phyloP scores from a whole-genome alignment of 2,329 filamentous ascomycete genomes.

The Talaromyces funiculosus region DNA sequence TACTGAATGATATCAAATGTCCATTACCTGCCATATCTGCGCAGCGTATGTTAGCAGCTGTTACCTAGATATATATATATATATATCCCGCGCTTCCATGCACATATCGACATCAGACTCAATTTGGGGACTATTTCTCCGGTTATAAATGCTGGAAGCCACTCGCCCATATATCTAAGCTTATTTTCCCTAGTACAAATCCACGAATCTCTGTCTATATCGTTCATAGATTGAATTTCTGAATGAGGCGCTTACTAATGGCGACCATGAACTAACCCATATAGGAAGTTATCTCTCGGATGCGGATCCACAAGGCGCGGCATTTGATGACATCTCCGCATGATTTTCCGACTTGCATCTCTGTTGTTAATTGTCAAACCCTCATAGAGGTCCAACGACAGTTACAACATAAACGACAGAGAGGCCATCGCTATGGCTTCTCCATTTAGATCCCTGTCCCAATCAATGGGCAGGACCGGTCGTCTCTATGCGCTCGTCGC shows the following conservation, averaged over 20 bases:
- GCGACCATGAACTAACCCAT: background rate
- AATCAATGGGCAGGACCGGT: background rate
- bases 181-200: too few species aligned
- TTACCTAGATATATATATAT: too few species aligned
- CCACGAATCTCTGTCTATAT: background rate
- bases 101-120: background rate
- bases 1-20: too few species aligned
- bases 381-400: background rate
- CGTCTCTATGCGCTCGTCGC: background rate
- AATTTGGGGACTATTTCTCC: background rate
- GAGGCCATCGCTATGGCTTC: background rate
- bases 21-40: too few species aligned
- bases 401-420: background rate
- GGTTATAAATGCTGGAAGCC: too few species aligned
- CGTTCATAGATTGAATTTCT: background rate
- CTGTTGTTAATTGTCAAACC: background rate
- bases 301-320: background rate
- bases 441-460: background rate
- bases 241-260: background rate
- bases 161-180: too few species aligned
- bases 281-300: background rate
- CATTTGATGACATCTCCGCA: constrained; percentile 4
- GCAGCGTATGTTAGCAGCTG: too few species aligned
- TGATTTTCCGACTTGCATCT: constrained; percentile 19
- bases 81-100: background rate